Evolutionary conservation across 1,284 basidiomycete genomes (phyloP), one percentile per base, ranked within the genome.

Genomic region (Porodaedalea pini): DNA sequence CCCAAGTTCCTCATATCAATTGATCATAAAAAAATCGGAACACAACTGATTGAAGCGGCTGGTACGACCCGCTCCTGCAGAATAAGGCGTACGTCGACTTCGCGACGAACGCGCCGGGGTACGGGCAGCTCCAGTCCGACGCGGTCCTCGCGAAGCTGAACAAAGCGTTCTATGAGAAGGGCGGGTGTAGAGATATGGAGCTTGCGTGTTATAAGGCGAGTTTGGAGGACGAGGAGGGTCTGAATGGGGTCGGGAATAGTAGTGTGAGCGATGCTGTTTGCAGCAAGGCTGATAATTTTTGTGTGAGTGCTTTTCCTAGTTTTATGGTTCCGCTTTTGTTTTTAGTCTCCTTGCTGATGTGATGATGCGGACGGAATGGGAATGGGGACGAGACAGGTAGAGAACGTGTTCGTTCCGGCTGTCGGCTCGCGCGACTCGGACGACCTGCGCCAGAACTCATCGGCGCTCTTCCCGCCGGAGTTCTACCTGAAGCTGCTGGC

Each of bases 21-120:
- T 39, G 2, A 25, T 2, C 10, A 13, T 37, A 2, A 27, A 3
- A 21, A 1, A 41, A 32, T 19, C 27, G 15, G n/a, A 23, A 32
- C n/a, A 40, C 51, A 59, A 55, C 51, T 19, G 47, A 45, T 1
- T 58, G 3, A 56, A 86, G 84, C 61, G 83, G 83, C 32, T 85
- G 84, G 85, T 82, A 75, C 55, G 85, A 87, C 62, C 82, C 85
- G 0, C 71, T 85, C 23, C 73, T 85, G 43, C 84, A 86, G 62
- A 79, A 81, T 63, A 65, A 82, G 61, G 79, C 84, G 4, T 86
- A 81, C 59, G 73, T 86, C 56, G 73, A 74, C 43, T 87, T 85
- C 59, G 80, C 82, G 0, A 78, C 75, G 0, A 66, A 82, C 41
- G 84, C 84, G 0, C 84, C 84, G 2, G 82, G 83, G 17, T 86